Base-by-base conservation (phyloP, 2,329 filamentous ascomycete genomes). In the Colletotrichum cordylinicola region DNA sequence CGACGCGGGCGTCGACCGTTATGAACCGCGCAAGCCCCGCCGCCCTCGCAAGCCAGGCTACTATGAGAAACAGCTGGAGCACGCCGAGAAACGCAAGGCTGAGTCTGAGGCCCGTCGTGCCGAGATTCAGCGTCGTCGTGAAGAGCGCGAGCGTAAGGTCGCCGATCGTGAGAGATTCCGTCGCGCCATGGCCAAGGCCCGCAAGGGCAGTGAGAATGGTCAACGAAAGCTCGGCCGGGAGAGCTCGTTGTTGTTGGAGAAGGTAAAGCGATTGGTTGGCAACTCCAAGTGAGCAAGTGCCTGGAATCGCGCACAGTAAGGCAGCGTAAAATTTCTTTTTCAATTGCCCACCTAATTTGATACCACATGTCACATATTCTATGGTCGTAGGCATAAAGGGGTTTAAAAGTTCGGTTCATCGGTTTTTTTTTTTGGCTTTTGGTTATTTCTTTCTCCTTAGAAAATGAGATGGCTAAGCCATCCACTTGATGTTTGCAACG, bases 221-320 rank as follows among this genome's bases (percentile, higher is more conserved):
- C 93, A 94, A 86, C 91, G 94, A 83, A 96, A 95, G 86, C 84
- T 98, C 64, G 96, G 96, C 2, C 90, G 95, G 76, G 95, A 98
- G 87, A 96, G 95, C 80, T 90, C 90, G 39, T 89, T 96, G 48
- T 80, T 98, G 80, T 86, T 98, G 72, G 94, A 95, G 81, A 95
- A 93, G 85, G 93, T 96, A 39, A 93, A 93, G 88, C 92, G 89
- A 82, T 87, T 98, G 84, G 90, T 97, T 77, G 89, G 87, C 4
- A 82, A 86, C 33, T 78, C 66, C 24, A 75, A 75, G 31, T 76
- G 37, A 69, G 33, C 24, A 3, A 33, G 35, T 21, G 27, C 31
- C 43, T 21, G n/a, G 27, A 35, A 66, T n/a, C 9, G 35, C 55
- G 24, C 16, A 10, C 27, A 31, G 21, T 9, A n/a, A 4, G n/a